Percentiles rank a stretch among this genome's conserved stretches.
Conservation (phyloP, 2,329 filamentous ascomycete genomes). For the Orbilia ellipsospora region DNA sequence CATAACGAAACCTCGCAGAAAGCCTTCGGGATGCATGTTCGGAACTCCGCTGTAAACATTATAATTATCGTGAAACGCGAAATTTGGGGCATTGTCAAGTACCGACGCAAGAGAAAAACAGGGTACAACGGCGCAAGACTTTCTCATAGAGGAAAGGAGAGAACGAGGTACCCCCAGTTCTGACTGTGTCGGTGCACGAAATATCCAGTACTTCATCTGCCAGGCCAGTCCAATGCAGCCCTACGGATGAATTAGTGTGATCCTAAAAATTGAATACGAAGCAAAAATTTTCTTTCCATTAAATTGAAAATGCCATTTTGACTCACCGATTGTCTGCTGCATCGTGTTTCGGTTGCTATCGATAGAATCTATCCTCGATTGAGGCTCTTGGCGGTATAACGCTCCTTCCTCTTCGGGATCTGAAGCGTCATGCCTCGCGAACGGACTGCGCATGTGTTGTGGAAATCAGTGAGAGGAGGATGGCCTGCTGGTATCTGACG, state of each 20-base stretch:
- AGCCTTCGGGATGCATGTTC: neutral
- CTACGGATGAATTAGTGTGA: neutral
- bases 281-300: neutral
- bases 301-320: neutral
- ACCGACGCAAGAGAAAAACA: neutral
- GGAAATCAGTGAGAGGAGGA: no score
- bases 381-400: neutral
- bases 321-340: conserved; percentile 2
- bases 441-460: no score
- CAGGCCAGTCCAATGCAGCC: neutral
- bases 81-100: neutral
- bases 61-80: neutral
- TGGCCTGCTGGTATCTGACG: no score
- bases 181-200: neutral
- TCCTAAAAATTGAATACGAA: neutral
- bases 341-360: conserved; percentile 6
- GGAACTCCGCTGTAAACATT: neutral
- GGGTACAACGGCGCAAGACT: neutral
- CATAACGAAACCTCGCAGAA: neutral
- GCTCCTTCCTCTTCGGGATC: neutral
- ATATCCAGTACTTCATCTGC: neutral
- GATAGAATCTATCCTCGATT: conserved; percentile 3
- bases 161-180: no score
- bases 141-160: no score
- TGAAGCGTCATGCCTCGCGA: no score